Conservation (phyloP, 805 yeast species). For the Cephaloascus fragrans region DNA sequence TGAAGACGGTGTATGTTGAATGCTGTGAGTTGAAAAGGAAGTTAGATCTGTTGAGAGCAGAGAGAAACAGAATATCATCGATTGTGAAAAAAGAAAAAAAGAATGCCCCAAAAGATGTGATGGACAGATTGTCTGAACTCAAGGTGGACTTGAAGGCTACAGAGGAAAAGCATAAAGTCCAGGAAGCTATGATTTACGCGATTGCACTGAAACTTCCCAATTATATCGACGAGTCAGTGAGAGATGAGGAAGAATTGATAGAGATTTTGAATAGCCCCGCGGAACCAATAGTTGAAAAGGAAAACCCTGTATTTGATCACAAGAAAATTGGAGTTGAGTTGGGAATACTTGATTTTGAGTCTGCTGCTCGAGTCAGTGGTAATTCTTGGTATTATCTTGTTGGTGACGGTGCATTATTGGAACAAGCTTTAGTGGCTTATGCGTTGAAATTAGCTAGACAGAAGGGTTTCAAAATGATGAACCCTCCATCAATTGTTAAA, state of each 20-base stretch:
- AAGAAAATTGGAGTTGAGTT: slow-evolving; percentile 59
- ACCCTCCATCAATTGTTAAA: slow-evolving; percentile 83
- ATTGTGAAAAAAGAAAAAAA: slow-evolving; percentile 9
- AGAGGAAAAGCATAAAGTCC: slow-evolving; percentile 12
- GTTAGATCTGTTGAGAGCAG: slow-evolving; percentile 16
- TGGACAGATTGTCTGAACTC: slow-evolving; percentile 11
- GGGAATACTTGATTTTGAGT: slow-evolving; percentile 56
- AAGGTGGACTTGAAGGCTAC: slow-evolving; percentile 17
- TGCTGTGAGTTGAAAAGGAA: slow-evolving; percentile 14
- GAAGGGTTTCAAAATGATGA: slow-evolving; percentile 57
- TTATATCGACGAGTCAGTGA: slow-evolving; percentile 38
- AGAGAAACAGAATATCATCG: slow-evolving; percentile 17
- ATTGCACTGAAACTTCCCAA: slow-evolving; percentile 56
- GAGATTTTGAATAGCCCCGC: slow-evolving; percentile 42
- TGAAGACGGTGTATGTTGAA: slow-evolving; percentile 14
- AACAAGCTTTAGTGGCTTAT: slow-evolving; percentile 82
- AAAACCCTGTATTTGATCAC: slow-evolving; percentile 41
- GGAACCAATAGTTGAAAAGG: slow-evolving; percentile 12
- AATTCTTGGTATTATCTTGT: slow-evolving; percentile 80
- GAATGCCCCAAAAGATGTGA: slow-evolving; percentile 4
- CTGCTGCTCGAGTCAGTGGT: slow-evolving; percentile 72
- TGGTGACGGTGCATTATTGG: slow-evolving; percentile 81
- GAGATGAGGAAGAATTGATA: slow-evolving; percentile 31
- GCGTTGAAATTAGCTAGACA: slow-evolving; percentile 57
- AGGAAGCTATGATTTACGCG: slow-evolving; percentile 25